Base-by-base conservation (phyloP, 2,329 filamentous ascomycete genomes). In the Sporothrix variecibatus region DNA sequence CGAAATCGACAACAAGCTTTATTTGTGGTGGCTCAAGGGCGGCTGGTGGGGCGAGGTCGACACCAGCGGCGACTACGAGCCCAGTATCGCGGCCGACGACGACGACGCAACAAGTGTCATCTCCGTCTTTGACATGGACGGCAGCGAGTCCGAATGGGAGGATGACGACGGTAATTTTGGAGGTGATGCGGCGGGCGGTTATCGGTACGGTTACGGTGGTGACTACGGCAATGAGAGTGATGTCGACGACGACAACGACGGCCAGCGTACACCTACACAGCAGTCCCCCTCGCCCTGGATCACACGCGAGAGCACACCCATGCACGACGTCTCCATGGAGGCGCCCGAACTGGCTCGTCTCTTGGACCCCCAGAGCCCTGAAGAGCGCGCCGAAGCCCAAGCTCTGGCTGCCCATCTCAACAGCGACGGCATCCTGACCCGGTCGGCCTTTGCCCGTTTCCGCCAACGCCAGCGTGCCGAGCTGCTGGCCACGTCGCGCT, bases 31-130 rank as follows among this genome's bases (percentile, higher is more conserved):
- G 93, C 90, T 92, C 71, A 86, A 87, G 72, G 94, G 94, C 26
- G 94, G 93, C 8, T 93, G 93, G 84, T 98, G 94, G 91, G 95
- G 95, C 0, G 91, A 91, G 20, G 86, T 91, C 43, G 95, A 98
- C 80, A 86, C 87, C 5, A 97, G 93, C 79, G 93, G 93, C 38
- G 92, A 95, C 76, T 98, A 95, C 81, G 81, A 85, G 43, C 91
- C 91, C 0, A 79, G 82, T 8, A 81, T 85, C 12, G 80, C 89
- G 3, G 85, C 90, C 12, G 87, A 91, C 62, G 90, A 91, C 64
- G 90, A 97, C 5, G 92, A 94, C 79, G 89, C 88, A 9, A 97
- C 94, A 0, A 98, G 95, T 79, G 86, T 97, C 49, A 83, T 96
- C n/a, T 94, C 94, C 0, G 87, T 86, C 8, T 84, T 82, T 1